A percentile compares a stretch with the other conserved stretches of the same genome.
Conservation (phyloP, 2,329 filamentous ascomycete genomes). For the Aspergillus sp. region DNA sequence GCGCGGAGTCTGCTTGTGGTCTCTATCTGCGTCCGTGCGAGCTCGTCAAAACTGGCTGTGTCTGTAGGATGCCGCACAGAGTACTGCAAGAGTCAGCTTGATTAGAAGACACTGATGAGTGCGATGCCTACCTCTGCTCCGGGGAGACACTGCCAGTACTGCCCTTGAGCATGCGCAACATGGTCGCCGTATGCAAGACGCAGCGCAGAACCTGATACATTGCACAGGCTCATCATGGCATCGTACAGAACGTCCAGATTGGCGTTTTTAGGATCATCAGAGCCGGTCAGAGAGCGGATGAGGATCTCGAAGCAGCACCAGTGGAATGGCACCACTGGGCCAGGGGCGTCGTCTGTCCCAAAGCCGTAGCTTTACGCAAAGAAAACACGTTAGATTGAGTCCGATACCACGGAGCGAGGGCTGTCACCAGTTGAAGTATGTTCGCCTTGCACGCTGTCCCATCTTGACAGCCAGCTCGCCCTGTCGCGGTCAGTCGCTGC, state of each 20-base stretch:
- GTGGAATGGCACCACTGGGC: conserved; percentile 23
- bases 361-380: conserved; percentile 17
- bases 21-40: conserved; percentile 9
- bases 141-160: conserved; percentile 24
- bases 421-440: conserved; percentile 17
- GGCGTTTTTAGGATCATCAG: conserved; percentile 12
- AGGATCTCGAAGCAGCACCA: conserved; percentile 24
- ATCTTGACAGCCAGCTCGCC: conserved; percentile 22
- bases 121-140: conserved; percentile 16
- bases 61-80: conserved; percentile 18
- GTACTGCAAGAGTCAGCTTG: conserved; percentile 14
- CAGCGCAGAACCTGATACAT: conserved; percentile 15
- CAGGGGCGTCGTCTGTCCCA: conserved; percentile 18
- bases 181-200: conserved; percentile 20
- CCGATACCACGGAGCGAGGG: background rate
- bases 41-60: conserved; percentile 9
- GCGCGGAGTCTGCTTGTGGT: conserved; percentile 9
- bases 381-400: conserved; percentile 1
- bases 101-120: too few relatives aligned
- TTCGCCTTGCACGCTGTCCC: conserved; percentile 1
- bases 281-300: conserved; percentile 16
- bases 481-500: conserved; percentile 9
- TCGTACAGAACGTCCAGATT: conserved; percentile 20
- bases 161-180: conserved; percentile 19
- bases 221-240: conserved; percentile 16